A percentile compares a stretch with the other conserved stretches of the same genome.
These are phyloP conservation scores for Phytophthora syringae DNA, from an alignment of 352 stramenopile species.

Conservation along the genomic window DNA sequence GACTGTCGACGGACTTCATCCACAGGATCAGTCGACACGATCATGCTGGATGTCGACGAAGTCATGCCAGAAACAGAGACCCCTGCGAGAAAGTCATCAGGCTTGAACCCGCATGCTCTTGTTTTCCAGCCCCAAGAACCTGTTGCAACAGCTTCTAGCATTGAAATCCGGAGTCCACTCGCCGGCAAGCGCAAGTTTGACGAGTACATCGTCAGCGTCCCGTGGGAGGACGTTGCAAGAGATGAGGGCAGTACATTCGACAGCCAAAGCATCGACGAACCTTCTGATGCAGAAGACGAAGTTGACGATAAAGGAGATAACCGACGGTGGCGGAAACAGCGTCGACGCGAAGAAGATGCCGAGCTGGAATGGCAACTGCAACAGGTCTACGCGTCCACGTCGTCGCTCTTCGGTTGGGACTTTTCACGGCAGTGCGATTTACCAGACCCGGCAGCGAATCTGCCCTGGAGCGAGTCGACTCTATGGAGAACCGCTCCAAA, in stretches of 20 bases:
- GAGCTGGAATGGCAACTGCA: constrained; percentile 74
- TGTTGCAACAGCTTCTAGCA: not conserved
- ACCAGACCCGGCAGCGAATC: constrained; percentile 5
- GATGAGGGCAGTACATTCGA: constrained; percentile 27
- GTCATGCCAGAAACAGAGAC: constrained; percentile 2
- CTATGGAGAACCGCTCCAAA: constrained; percentile 73
- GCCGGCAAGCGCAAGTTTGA: constrained; percentile 76
- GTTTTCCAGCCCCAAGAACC: constrained; percentile 55
- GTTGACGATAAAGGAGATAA: constrained; percentile 13
- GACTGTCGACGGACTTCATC: constrained; percentile 17
- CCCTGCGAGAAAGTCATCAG: constrained; percentile 21
- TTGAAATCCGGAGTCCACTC: constrained; percentile 7
- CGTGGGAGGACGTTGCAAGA: constrained; percentile 37
- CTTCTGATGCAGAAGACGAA: constrained; percentile 36
- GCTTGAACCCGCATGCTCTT: constrained; percentile 65
- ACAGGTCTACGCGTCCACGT: constrained; percentile 76
- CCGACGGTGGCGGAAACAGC: constrained; percentile 36
- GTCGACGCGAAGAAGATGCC: constrained; percentile 54
- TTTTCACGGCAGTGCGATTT: constrained; percentile 68
- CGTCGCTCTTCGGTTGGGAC: constrained; percentile 80
- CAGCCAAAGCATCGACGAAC: constrained; percentile 19
- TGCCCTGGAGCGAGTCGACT: constrained; percentile 55
- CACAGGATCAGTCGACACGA: constrained; percentile 20
- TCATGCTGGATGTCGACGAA: constrained; percentile 16
- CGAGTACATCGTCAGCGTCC: constrained; percentile 66